Base-by-base conservation (phyloP, 139 green algal species). In the Chlamydomonas eustigma region DNA sequence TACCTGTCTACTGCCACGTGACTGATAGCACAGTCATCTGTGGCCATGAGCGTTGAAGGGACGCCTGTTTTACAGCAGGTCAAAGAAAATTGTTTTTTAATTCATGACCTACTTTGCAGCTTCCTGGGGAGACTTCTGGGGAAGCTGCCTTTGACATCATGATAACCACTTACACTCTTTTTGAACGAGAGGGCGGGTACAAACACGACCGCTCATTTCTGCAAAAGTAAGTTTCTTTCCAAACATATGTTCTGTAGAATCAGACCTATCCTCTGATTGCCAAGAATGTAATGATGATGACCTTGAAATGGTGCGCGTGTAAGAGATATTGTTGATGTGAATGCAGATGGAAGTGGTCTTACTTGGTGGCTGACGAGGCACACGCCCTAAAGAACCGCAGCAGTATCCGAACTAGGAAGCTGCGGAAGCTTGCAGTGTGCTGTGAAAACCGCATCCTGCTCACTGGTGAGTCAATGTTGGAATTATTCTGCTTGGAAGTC, bases 301-400 rank as follows among this genome's bases (percentile, higher is more conserved):
- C n/a, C n/a, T 73, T 73, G 65, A 51, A 4, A 12, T 5, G 8
- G 4, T 73, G 12, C n/a, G 63, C 30, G 63, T 22, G 63, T 32
- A 8, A 35, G 63, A 35, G 6, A 8, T 31, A 22, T 22, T 6
- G 12, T 37, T 31, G n/a, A 5, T 70, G 63, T 31, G 63, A 22
- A 70, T 70, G 63, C 51, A 81, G 69, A 68, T 82, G 77, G 77
- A 70, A 44, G 31, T 82, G 77, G 77, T 75, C 31, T 8, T 73
- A 82, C 37, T 8, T 82, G 70, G 77, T 82, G 38, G 71, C 71
- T 22, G 77, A 82, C 33, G 77, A 82, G 71, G 94, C 93, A 2
- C 94, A 98, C 78, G 89, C 94, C 39, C 81, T 98, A 3, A 98
- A 98, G 84, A 96, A 98, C 78, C 70, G 80, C 71, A 72, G 39